These are phyloP conservation scores for Lanmaoa rubissima DNA, from an alignment of 768 basidiomycete species.

Conservation along the genomic window DNA sequence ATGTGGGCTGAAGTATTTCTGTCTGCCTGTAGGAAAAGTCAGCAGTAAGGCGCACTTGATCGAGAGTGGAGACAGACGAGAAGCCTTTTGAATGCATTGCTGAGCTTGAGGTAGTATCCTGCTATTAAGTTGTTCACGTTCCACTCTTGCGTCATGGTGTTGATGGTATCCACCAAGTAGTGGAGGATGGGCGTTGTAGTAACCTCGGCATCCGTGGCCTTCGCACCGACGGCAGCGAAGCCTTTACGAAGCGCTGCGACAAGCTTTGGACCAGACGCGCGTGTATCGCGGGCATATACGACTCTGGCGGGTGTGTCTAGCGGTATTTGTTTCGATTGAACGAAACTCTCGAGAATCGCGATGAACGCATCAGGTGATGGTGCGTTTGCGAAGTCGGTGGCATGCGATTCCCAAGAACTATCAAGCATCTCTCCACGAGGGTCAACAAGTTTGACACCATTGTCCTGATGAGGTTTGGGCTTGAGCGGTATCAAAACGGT, in stretches of 20 bases:
- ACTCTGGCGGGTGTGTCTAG: conserved; percentile 75
- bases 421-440: conserved; percentile 98
- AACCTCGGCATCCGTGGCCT: conserved; percentile 73
- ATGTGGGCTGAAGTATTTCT: conserved; percentile 57
- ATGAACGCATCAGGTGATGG: conserved; percentile 72
- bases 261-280: conserved; percentile 79
- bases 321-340: conserved; percentile 70
- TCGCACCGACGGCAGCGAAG: conserved; percentile 66
- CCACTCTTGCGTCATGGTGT: conserved; percentile 75
- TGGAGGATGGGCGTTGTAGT: conserved; percentile 95
- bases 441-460: conserved; percentile 98
- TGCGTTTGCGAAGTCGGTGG: conserved; percentile 86
- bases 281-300: conserved; percentile 91
- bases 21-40: conserved; percentile 45
- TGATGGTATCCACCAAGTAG: conserved; percentile 88
- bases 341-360: conserved; percentile 56
- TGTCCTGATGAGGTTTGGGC: conserved; percentile 60
- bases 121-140: conserved; percentile 81
- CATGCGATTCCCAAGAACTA: conserved; percentile 85
- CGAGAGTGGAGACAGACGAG: conserved; percentile 54
- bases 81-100: conserved; percentile 79
- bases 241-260: conserved; percentile 81
- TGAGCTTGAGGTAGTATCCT: conserved; percentile 83
- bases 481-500: not conserved
- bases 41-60: conserved; percentile 1